Evolutionary conservation across 108 stramenopile species (phyloP).

Genomic region (Hondaea fermentalgiana): DNA sequence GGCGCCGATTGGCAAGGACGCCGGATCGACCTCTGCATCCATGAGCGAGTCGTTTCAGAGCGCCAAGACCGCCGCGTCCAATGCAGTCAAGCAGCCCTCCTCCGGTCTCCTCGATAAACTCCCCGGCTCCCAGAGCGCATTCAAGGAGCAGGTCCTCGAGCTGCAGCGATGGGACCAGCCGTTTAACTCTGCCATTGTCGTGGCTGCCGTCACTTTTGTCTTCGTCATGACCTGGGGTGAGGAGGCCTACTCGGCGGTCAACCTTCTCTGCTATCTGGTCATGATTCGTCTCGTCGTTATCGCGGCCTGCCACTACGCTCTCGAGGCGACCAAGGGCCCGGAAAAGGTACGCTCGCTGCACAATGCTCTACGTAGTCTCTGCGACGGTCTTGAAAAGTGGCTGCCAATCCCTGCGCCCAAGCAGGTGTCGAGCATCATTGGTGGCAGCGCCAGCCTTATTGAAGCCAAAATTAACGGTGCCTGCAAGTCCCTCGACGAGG

Average conservation of each 20-base stretch:
- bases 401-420: background rate
- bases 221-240: background rate
- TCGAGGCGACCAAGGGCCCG: background rate
- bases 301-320: background rate
- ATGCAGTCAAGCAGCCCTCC: background rate
- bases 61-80: background rate
- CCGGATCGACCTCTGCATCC: no score
- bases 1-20: no score
- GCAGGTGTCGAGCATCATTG: background rate
- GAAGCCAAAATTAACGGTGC: background rate
- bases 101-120: background rate
- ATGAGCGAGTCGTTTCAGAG: no score
- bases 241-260: background rate
- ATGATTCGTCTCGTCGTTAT: background rate
- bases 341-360: background rate
- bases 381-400: background rate
- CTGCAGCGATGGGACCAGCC: slow-evolving; percentile 18
- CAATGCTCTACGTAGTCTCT: background rate
- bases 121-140: background rate
- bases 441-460: background rate
- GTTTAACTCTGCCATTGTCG: background rate
- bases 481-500: background rate
- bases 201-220: background rate
- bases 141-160: background rate
- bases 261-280: background rate